Conservation (phyloP, 495 filamentous ascomycete genomes). For the Lasiosphaeria hispida region DNA sequence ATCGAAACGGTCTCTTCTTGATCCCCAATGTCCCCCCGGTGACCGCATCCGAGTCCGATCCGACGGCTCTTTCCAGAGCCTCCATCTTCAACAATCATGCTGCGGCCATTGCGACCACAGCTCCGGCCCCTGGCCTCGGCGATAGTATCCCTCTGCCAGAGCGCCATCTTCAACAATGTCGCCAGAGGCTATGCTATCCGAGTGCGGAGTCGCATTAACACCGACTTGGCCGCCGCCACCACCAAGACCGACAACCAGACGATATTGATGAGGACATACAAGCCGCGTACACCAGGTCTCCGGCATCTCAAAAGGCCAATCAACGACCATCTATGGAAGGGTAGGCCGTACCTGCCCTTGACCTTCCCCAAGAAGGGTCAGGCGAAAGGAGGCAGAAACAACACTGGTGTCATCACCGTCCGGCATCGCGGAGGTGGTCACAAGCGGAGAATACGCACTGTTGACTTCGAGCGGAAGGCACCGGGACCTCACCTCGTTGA, state of each 20-base stretch:
- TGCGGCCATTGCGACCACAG: conserved; percentile 35
- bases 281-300: conserved; percentile 89
- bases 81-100: conserved; percentile 19
- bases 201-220: conserved; percentile 9
- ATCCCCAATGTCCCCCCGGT: conserved; percentile 20
- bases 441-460: conserved; percentile 83
- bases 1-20: neutral
- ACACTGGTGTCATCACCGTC: conserved; percentile 77
- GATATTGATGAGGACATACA: conserved; percentile 75
- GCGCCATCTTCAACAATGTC: conserved; percentile 14
- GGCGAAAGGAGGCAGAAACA: conserved; percentile 87
- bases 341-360: conserved; percentile 74
- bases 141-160: conserved; percentile 24
- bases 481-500: conserved; percentile 84
- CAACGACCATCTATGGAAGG: conserved; percentile 96
- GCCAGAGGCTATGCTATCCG: conserved; percentile 27
- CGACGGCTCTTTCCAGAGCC: conserved; percentile 5
- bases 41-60: conserved; percentile 7
- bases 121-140: conserved; percentile 28
- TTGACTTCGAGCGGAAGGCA: conserved; percentile 76
- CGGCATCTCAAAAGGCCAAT: conserved; percentile 87
- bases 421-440: conserved; percentile 87
- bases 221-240: conserved; percentile 2
- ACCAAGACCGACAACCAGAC: conserved; percentile 33
- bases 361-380: conserved; percentile 91